phyloP scores from a whole-genome alignment of 2,329 filamentous ascomycete genomes.

The Colletotrichum sp. region DNA sequence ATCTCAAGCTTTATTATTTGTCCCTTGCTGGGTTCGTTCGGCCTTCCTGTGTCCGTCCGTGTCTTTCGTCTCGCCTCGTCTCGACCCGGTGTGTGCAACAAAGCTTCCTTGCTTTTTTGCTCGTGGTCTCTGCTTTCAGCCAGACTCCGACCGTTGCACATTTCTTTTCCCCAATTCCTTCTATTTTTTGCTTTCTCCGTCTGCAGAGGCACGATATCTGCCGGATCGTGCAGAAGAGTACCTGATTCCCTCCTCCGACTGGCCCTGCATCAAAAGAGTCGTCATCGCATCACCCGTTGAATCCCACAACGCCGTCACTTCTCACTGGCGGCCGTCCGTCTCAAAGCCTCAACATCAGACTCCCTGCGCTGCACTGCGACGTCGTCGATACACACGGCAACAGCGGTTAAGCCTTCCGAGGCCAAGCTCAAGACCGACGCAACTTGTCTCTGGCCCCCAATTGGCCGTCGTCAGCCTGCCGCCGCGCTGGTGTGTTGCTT shows the following conservation, averaged over 20 bases:
- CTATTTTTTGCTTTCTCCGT: not conserved
- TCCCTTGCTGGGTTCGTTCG: not conserved
- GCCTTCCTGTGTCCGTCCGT: not conserved
- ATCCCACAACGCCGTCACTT: not conserved
- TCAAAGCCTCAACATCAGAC: conserved; percentile 5
- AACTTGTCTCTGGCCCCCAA: not conserved
- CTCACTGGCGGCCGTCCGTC: not conserved
- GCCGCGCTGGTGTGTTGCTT: conserved; percentile 1
- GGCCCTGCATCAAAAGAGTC: not conserved
- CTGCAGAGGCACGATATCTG: not conserved
- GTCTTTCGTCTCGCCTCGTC: not conserved
- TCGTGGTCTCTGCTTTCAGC: not conserved
- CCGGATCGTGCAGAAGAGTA: not conserved
- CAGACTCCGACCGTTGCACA: not conserved
- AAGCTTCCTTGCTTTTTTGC: not conserved
- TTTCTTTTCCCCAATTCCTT: not conserved
- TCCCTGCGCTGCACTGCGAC: not conserved
- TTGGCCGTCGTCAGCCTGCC: not conserved
- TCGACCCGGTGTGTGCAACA: conserved; percentile 4
- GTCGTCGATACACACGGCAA: not conserved
- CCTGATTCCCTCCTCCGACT: not conserved
- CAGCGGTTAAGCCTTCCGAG: not conserved
- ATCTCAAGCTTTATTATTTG: not conserved
- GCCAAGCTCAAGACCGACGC: not conserved
- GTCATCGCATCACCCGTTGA: not conserved